Evolutionary conservation across 1,139 yeast species (phyloP).

Genomic region (Yueomyces sp.): DNA sequence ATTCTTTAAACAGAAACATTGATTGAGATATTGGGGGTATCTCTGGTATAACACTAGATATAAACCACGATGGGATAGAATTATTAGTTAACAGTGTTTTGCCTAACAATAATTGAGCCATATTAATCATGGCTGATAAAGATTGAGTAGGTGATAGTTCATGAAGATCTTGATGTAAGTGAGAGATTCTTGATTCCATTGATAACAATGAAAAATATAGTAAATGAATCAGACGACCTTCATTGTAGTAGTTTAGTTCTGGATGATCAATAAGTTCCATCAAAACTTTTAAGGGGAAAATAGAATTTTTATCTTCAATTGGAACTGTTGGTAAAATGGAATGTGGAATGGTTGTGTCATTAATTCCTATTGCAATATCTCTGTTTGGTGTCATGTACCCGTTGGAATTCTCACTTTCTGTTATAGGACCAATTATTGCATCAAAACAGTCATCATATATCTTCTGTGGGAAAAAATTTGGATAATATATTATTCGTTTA

Average conservation of each 20-base stretch:
- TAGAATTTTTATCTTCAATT: background rate
- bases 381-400: too few relatives aligned
- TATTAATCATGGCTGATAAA: constrained; percentile 21
- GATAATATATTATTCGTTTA: background rate
- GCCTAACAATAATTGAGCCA: constrained; percentile 14
- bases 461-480: background rate
- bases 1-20: constrained; percentile 23
- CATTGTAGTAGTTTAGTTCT: constrained; percentile 21
- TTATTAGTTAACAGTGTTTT: constrained; percentile 10
- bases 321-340: too few relatives aligned
- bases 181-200: constrained; percentile 25
- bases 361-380: too few relatives aligned
- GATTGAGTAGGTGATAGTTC: constrained; percentile 17
- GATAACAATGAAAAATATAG: constrained; percentile 13
- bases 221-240: constrained; percentile 5
- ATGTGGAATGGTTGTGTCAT: too few relatives aligned
- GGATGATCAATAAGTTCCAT: constrained; percentile 31
- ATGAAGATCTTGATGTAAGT: constrained; percentile 12
- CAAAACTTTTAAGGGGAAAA: constrained; percentile 14
- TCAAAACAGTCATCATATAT: background rate
- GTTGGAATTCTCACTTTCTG: too few relatives aligned
- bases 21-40: constrained; percentile 30
- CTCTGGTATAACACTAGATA: constrained; percentile 11
- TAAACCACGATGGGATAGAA: constrained; percentile 16
- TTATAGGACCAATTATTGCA: background rate